A percentile compares a stretch with the other conserved stretches of the same genome.
phyloP scores from a whole-genome alignment of 495 filamentous ascomycete species.

The Hapsidospora chrysogenum region DNA sequence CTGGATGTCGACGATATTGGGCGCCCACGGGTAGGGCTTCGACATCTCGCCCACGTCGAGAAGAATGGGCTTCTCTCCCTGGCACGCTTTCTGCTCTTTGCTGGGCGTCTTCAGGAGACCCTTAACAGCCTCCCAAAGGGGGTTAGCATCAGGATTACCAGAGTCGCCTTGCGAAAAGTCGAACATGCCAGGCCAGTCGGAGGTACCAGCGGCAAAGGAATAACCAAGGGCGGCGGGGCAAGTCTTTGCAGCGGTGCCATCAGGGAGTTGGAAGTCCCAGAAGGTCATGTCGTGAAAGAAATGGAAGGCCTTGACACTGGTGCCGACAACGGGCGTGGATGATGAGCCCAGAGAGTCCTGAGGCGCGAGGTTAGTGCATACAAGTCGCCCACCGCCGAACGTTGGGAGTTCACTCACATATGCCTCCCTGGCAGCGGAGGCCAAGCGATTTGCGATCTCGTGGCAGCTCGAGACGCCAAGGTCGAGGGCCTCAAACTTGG shows the following conservation, averaged over 20 bases:
- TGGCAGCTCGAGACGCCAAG: constrained; percentile 57
- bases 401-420: constrained; percentile 25
- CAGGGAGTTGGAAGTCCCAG: constrained; percentile 50
- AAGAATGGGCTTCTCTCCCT: constrained; percentile 73
- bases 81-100: constrained; percentile 58
- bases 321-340: constrained; percentile 24
- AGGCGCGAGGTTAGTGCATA: neutral
- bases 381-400: no score
- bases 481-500: constrained; percentile 53
- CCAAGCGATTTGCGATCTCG: constrained; percentile 56
- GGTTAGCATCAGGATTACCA: constrained; percentile 46
- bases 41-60: constrained; percentile 72
- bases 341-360: constrained; percentile 23
- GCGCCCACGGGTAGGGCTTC: constrained; percentile 69
- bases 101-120: constrained; percentile 52
- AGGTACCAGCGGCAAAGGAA: constrained; percentile 85
- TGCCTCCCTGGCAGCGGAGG: constrained; percentile 40
- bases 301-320: constrained; percentile 46
- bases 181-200: constrained; percentile 80
- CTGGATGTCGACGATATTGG: constrained; percentile 89
- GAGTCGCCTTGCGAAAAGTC: constrained; percentile 84
- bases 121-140: constrained; percentile 70
- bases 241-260: constrained; percentile 57
- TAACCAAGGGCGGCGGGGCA: constrained; percentile 88
- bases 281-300: constrained; percentile 48